phyloP scores from a whole-genome alignment of 2,329 filamentous ascomycete species.

The Sporothrix protearum region DNA sequence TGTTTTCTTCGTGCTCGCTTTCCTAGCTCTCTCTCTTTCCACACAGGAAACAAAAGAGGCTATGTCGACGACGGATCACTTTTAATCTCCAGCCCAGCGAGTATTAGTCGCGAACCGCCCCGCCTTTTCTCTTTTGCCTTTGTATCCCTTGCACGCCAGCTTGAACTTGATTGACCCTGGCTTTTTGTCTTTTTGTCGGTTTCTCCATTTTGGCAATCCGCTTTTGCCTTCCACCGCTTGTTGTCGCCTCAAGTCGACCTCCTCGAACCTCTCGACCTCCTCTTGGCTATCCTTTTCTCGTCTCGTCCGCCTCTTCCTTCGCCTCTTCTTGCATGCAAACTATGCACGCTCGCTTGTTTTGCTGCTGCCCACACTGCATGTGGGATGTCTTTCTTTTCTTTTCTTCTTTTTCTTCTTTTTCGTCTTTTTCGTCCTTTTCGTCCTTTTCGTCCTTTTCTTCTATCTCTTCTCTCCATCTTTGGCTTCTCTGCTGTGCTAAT shows the following conservation, averaged over 20 bases:
- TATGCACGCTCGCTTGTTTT: not conserved
- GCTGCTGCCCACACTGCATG: not conserved
- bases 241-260: not conserved
- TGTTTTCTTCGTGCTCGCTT: not conserved
- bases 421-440: no score
- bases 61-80: conserved; percentile 4
- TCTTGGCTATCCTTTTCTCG: not conserved
- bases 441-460: not conserved
- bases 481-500: not conserved
- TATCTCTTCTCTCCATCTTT: not conserved
- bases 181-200: not conserved
- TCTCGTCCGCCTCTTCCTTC: not conserved
- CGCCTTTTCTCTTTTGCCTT: not conserved
- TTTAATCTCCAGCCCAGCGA: conserved; percentile 10
- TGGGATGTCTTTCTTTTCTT: not conserved
- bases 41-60: not conserved
- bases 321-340: not conserved
- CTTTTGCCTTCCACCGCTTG: not conserved
- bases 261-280: no score
- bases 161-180: not conserved
- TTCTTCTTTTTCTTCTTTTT: not conserved
- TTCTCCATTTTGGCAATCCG: not conserved
- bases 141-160: not conserved
- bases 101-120: not conserved
- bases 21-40: not conserved